phyloP scores from a whole-genome alignment of 2,329 filamentous ascomycete genomes.

The Xylaria polymorpha region DNA sequence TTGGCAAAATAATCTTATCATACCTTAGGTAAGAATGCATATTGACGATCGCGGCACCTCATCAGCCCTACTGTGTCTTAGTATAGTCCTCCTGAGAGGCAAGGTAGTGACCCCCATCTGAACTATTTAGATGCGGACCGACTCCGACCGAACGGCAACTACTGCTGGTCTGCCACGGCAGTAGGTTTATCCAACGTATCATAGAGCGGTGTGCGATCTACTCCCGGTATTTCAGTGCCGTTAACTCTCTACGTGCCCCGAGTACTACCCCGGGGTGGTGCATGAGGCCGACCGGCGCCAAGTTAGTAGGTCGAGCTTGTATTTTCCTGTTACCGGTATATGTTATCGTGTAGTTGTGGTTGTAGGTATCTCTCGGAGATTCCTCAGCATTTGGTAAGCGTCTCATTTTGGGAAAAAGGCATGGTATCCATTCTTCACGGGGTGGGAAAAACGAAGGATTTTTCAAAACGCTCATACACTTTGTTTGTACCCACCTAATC shows the following conservation, averaged over 20 bases:
- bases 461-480: background rate
- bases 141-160: background rate
- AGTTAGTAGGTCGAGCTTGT: background rate
- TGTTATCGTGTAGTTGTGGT: background rate
- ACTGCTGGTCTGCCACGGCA: background rate
- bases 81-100: background rate
- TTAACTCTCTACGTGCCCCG: background rate
- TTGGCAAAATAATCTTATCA: background rate
- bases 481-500: background rate
- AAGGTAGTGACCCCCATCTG: background rate
- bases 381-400: conserved; percentile 30
- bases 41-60: background rate
- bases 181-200: conserved; percentile 17
- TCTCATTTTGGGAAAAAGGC: conserved; percentile 1
- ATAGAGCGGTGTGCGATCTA: background rate
- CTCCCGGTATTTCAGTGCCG: background rate
- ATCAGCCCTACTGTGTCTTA: conserved; percentile 1
- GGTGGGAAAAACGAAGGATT: conserved; percentile 4
- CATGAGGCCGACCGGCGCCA: background rate
- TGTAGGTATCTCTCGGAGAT: background rate
- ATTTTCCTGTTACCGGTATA: background rate
- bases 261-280: no score
- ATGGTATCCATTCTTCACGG: background rate
- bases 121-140: background rate
- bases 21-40: background rate